Conservation (phyloP, 1,284 basidiomycete species). For the Cryptococcus wingfieldii region DNA sequence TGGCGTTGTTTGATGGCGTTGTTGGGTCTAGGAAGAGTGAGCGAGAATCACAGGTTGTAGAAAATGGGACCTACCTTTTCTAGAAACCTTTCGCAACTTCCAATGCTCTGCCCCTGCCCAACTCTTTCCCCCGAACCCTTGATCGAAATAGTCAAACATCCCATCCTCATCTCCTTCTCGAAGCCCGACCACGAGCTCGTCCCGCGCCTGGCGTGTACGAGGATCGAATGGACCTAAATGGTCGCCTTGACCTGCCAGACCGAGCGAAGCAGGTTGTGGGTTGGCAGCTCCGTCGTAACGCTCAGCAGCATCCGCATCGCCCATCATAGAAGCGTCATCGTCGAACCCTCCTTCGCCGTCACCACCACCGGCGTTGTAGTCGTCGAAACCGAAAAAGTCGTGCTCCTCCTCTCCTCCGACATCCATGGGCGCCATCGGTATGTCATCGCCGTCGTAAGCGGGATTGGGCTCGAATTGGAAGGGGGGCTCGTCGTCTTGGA, state of each 20-base stretch:
- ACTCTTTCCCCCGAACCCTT: slow-evolving; percentile 73
- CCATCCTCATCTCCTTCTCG: slow-evolving; percentile 55
- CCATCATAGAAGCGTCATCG: slow-evolving; percentile 40
- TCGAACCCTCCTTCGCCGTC: slow-evolving; percentile 53
- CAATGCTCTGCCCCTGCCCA: slow-evolving; percentile 99
- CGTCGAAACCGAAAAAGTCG: slow-evolving; percentile 56
- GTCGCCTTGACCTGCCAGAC: slow-evolving; percentile 49
- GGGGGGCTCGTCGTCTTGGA: slow-evolving; percentile 13
- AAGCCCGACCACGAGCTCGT: slow-evolving; percentile 80
- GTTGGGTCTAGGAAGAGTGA: slow-evolving; percentile 31
- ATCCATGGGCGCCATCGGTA: neutral
- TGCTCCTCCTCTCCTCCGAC: slow-evolving; percentile 16
- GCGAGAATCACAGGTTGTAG: neutral
- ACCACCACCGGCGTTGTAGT: slow-evolving; percentile 67
- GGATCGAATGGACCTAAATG: slow-evolving; percentile 69
- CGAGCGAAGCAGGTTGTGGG: slow-evolving; percentile 14
- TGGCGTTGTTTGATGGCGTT: slow-evolving; percentile 47
- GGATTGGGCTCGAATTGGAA: neutral
- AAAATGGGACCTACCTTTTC: slow-evolving; percentile 58
- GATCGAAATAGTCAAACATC: slow-evolving; percentile 93
- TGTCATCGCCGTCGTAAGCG: slow-evolving; percentile 3
- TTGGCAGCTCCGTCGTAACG: slow-evolving; percentile 43
- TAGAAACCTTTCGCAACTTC: slow-evolving; percentile 76
- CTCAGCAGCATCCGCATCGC: slow-evolving; percentile 50
- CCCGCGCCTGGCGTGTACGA: slow-evolving; percentile 62